Conservation (phyloP, 1,284 basidiomycete species). For the Amylostereum areolatum region DNA sequence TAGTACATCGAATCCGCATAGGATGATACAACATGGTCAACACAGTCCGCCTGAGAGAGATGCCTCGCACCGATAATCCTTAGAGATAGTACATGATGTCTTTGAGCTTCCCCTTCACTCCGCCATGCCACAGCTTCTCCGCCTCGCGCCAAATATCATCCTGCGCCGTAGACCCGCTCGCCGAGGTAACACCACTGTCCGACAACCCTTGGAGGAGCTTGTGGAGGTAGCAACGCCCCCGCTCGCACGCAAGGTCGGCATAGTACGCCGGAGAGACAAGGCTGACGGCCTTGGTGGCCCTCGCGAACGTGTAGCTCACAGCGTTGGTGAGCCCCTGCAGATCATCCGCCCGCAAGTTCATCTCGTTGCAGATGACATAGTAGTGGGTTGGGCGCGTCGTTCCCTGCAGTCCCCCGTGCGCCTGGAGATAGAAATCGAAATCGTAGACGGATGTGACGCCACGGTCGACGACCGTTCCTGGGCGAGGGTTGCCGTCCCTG, state of each 20-base stretch:
- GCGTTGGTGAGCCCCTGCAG: constrained; percentile 55
- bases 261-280: constrained; percentile 76
- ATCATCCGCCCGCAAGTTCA: constrained; percentile 58
- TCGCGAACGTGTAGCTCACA: constrained; percentile 70
- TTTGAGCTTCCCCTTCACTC: constrained; percentile 46
- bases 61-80: too few species aligned
- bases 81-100: constrained; percentile 73
- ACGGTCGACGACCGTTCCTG: constrained; percentile 71
- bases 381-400: constrained; percentile 72
- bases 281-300: constrained; percentile 76
- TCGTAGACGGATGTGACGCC: constrained; percentile 64
- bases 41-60: too few species aligned
- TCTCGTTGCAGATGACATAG: constrained; percentile 71
- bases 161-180: constrained; percentile 27
- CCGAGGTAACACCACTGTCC: constrained; percentile 28
- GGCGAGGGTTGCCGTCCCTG: constrained; percentile 58
- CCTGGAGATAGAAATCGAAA: constrained; percentile 73
- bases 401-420: constrained; percentile 49
- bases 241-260: constrained; percentile 70
- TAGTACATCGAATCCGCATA: too few species aligned
- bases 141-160: constrained; percentile 51
- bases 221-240: constrained; percentile 70
- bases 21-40: too few species aligned
- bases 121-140: constrained; percentile 45
- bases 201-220: constrained; percentile 54